Percentiles rank a stretch among this genome's conserved stretches.
phyloP scores from a whole-genome alignment of 371 early-diverging fungal genomes.

The Mucor lusitanicus region DNA sequence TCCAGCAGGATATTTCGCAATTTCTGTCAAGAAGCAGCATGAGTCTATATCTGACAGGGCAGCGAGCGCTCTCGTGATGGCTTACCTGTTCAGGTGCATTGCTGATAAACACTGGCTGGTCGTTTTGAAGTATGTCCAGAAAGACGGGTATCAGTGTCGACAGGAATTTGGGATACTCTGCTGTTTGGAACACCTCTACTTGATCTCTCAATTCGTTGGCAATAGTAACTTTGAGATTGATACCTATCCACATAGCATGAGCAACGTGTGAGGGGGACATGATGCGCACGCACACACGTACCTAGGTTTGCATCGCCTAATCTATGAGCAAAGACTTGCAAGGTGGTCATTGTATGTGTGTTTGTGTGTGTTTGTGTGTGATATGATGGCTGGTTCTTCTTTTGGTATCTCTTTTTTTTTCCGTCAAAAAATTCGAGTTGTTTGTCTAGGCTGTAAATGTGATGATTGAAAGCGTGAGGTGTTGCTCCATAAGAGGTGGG shows the following conservation, averaged over 20 bases:
- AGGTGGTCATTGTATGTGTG: slow-evolving; percentile 44
- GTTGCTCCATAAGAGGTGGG: background rate
- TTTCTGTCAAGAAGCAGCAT: slow-evolving; percentile 62
- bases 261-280: background rate
- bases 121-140: slow-evolving; percentile 72
- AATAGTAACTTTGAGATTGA: slow-evolving; percentile 77
- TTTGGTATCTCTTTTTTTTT: background rate
- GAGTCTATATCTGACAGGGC: too few species aligned
- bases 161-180: slow-evolving; percentile 82
- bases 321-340: slow-evolving; percentile 71
- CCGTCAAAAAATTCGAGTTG: background rate
- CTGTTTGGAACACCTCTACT: slow-evolving; percentile 84
- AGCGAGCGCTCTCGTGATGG: too few species aligned
- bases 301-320: slow-evolving; percentile 64
- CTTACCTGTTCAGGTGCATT: slow-evolving; percentile 84
- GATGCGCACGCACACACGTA: slow-evolving; percentile 30
- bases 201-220: slow-evolving; percentile 91
- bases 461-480: background rate
- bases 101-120: slow-evolving; percentile 79
- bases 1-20: slow-evolving; percentile 89
- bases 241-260: slow-evolving; percentile 15
- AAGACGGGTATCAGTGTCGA: slow-evolving; percentile 84
- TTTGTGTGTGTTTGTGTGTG: too few species aligned
- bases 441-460: background rate
- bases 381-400: background rate